Conservation (phyloP, 495 filamentous ascomycete species). For the Penicillium cosmopolitanum region DNA sequence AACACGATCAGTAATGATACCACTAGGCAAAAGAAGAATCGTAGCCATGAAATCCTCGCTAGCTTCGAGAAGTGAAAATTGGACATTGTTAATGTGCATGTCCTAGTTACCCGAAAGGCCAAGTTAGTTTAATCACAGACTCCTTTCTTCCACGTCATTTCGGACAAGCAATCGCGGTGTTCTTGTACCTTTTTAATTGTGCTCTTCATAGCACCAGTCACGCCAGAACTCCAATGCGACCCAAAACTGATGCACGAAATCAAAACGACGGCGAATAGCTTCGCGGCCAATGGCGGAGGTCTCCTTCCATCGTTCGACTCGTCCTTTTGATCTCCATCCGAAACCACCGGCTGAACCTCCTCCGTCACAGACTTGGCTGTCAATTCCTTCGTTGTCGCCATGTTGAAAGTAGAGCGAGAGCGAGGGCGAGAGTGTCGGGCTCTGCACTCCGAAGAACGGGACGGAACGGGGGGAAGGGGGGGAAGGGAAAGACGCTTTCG, state of each 20-base stretch:
- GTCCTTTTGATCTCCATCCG: not conserved
- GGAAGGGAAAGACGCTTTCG: not conserved
- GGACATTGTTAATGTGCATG: constrained; percentile 46
- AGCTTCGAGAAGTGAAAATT: constrained; percentile 48
- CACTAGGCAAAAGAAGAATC: constrained; percentile 44
- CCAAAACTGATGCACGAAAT: constrained; percentile 50
- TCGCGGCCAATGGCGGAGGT: constrained; percentile 38
- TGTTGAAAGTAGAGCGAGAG: not conserved
- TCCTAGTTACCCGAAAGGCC: constrained; percentile 18
- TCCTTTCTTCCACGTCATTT: not conserved
- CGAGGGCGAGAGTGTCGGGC: not conserved
- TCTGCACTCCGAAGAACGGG: not conserved
- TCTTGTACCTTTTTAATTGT: constrained; percentile 45
- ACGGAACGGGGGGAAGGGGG: not conserved
- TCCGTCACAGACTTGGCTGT: constrained; percentile 19
- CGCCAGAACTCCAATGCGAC: constrained; percentile 45
- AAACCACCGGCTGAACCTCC: constrained; percentile 11
- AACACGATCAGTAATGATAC: constrained; percentile 47
- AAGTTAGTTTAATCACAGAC: no score
- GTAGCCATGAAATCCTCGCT: constrained; percentile 54
- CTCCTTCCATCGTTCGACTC: constrained; percentile 23
- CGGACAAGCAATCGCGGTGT: not conserved
- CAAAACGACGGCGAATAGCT: constrained; percentile 38
- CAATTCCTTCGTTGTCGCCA: constrained; percentile 15
- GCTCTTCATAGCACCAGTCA: constrained; percentile 51